Conservation (phyloP, 2,329 filamentous ascomycete genomes). For the Colletotrichum navitas region DNA sequence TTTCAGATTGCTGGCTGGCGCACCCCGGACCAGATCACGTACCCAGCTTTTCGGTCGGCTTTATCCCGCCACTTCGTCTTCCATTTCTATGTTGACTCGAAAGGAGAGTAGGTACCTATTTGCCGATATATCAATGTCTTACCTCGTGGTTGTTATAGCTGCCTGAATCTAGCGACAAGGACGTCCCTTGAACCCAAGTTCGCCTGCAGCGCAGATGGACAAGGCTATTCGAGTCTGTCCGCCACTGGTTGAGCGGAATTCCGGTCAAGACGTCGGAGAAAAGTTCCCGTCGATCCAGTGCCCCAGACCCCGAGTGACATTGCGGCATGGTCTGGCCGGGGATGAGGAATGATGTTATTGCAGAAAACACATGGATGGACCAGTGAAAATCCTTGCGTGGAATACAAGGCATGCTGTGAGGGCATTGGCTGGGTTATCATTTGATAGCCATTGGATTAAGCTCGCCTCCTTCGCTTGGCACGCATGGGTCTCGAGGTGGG, state of each 20-base stretch:
- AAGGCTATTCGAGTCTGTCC: not conserved
- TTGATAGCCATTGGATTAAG: slow-evolving; percentile 5
- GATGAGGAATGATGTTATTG: not conserved
- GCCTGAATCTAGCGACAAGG: not conserved
- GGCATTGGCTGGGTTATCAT: not conserved
- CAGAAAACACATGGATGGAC: not conserved
- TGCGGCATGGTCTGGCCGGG: too few relatives aligned
- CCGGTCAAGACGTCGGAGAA: slow-evolving; percentile 19
- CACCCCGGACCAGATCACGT: not conserved
- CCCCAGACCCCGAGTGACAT: not conserved
- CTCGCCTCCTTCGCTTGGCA: slow-evolving; percentile 8
- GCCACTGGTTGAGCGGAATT: slow-evolving; percentile 27
- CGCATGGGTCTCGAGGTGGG: slow-evolving; percentile 7
- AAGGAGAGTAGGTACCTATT: too few relatives aligned
- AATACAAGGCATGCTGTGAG: not conserved
- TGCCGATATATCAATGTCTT: not conserved
- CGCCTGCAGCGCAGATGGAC: not conserved
- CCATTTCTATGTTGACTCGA: not conserved
- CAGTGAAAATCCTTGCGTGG: not conserved
- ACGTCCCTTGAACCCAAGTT: not conserved
- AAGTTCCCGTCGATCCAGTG: not conserved
- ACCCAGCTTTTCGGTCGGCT: not conserved
- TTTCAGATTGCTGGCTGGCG: not conserved
- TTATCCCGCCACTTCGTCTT: not conserved
- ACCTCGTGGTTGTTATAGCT: not conserved